Conservation (phyloP, 345 rosid species). For the Melaleuca quinquenervia region DNA sequence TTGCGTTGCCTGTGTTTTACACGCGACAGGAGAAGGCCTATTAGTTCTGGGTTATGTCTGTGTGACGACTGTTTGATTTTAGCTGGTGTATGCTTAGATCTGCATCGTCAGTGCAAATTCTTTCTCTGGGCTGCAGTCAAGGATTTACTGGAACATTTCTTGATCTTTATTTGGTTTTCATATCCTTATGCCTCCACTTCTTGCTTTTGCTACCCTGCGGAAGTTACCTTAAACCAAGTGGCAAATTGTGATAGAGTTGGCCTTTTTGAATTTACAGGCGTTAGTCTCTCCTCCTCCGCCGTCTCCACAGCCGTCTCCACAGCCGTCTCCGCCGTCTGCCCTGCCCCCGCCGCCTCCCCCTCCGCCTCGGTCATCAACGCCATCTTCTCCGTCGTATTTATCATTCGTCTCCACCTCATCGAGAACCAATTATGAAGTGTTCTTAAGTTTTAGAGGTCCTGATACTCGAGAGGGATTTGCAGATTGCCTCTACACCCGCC, state of each 20-base stretch:
- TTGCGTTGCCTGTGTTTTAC: not conserved
- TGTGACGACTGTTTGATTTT: not conserved
- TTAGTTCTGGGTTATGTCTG: not conserved
- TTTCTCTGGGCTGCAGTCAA: not conserved
- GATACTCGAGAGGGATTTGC: not conserved
- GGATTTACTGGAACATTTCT: not conserved
- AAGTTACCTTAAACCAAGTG: not conserved
- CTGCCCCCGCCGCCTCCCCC: rapidly evolving
- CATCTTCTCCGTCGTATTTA: rapidly evolving
- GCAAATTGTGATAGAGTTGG: not conserved
- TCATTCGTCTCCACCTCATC: not conserved
- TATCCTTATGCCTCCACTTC: not conserved
- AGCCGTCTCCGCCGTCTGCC: rapidly evolving
- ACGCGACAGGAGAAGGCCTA: not conserved
- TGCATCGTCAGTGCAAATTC: rapidly evolving
- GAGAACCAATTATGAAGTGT: not conserved
- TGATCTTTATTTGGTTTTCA: not conserved
- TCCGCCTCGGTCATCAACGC: rapidly evolving
- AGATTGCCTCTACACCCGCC: not conserved
- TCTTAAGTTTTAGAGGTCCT: not conserved
- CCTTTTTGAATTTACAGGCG: not conserved
- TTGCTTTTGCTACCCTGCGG: not conserved
- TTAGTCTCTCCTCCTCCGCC: not conserved
- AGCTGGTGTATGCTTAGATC: not conserved
- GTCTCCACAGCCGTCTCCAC: not conserved